Conservation (phyloP, 805 yeast genomes). For the Myxozyma lipomycoides region DNA sequence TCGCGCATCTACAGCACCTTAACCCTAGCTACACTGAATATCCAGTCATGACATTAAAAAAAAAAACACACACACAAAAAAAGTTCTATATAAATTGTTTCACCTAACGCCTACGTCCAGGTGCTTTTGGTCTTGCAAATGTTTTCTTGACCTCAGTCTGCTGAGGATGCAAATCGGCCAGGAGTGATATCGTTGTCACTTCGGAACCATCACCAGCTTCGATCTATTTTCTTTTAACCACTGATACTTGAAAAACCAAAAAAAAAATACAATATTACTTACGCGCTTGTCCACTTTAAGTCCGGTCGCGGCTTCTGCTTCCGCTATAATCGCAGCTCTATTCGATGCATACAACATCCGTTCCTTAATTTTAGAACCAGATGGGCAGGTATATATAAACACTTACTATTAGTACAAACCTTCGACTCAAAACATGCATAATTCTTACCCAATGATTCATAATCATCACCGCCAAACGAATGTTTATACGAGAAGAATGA, state of each 20-base stretch:
- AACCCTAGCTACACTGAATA: no score
- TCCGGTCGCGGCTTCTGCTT: conserved; percentile 28
- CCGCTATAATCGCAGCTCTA: conserved; percentile 39
- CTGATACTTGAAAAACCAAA: background rate
- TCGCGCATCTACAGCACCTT: no score
- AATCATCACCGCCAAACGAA: conserved; percentile 37
- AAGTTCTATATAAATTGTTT: background rate
- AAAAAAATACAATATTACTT: conserved; percentile 4
- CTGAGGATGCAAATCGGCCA: conserved; percentile 23
- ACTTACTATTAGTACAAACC: conserved; percentile 24
- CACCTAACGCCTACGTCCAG: conserved; percentile 24
- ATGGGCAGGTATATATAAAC: conserved; percentile 84
- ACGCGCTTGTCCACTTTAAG: conserved; percentile 27
- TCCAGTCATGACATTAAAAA: no score
- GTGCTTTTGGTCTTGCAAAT: conserved; percentile 29
- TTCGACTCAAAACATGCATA: background rate
- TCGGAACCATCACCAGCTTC: conserved; percentile 34
- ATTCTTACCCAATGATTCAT: conserved; percentile 29
- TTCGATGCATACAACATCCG: conserved; percentile 91
- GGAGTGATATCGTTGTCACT: conserved; percentile 17
- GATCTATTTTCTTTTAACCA: conserved; percentile 17
- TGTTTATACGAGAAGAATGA: conserved; percentile 43
- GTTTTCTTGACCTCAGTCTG: conserved; percentile 7
- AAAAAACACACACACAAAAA: background rate
- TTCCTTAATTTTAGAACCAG: conserved; percentile 82